Conservation (phyloP, 164 flowering plant species). For the Paratinospora sagittata region DNA sequence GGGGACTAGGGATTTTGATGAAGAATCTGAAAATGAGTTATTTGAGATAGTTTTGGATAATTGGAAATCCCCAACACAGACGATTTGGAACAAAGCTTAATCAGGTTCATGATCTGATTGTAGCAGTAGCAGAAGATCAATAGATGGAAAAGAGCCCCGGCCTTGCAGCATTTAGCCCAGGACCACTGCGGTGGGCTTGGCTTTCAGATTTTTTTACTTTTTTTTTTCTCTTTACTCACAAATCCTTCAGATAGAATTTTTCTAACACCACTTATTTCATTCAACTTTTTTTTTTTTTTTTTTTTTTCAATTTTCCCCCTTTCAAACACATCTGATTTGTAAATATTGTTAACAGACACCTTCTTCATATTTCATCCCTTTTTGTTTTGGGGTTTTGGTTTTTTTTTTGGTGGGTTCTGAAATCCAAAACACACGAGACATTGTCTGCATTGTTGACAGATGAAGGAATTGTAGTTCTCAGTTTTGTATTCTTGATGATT, state of each 20-base stretch:
- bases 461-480: not conserved
- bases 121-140: too few relatives aligned
- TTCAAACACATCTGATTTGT: not conserved
- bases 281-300: not conserved
- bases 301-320: too few relatives aligned
- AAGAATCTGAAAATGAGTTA: constrained; percentile 26
- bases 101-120: too few relatives aligned
- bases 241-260: not conserved
- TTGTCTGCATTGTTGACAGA: not conserved
- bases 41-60: constrained; percentile 32
- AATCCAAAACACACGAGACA: not conserved
- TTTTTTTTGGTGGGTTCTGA: not conserved
- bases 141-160: too few relatives aligned
- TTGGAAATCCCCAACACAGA: not conserved
- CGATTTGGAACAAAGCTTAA: not conserved
- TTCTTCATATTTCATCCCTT: not conserved
- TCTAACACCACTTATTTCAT: not conserved
- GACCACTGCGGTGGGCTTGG: not conserved
- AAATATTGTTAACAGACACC: not conserved
- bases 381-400: not conserved
- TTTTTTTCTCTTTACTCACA: too few relatives aligned
- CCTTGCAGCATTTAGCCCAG: too few relatives aligned
- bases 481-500: not conserved
- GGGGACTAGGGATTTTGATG: constrained; percentile 8
- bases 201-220: not conserved